Base-by-base conservation (phyloP, 2,329 filamentous ascomycete genomes). In the Aspergillus sp. region DNA sequence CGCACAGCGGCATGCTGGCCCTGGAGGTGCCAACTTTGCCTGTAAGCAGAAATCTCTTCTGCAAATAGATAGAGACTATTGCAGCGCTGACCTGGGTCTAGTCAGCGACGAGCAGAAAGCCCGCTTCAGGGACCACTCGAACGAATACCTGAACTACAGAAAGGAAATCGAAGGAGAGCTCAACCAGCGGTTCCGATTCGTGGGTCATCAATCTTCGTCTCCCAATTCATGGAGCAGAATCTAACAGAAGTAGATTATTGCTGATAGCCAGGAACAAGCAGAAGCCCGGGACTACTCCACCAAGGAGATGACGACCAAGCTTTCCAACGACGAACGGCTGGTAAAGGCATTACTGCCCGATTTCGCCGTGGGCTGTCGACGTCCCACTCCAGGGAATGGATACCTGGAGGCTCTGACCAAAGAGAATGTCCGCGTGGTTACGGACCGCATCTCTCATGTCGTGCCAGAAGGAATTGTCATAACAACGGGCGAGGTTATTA, bases 311-410 rank as follows among this genome's bases (percentile, higher is more conserved):
- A 50, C 13, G 8, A 18, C n/a, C 5, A 50, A 52, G 26, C 22
- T 52, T 24, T 24, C 18, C 2, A 17, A 51, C 6, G 41, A 56
- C 11, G 26, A 24, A 13, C 48, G 39, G 2, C 48, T 56, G 22
- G n/a, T 51, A 2, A 32, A 47, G 11, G n/a, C 32, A 2, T 9
- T 66, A 13, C 51, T 62, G 6, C 60, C 65, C 13, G 47, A 57
- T n/a, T 68, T 62, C 30, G 24, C 54, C 32, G 56, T 62, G 11
- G 66, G 67, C 9, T 69, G 67, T 55, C 56, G 64, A 8, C 47
- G 66, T 13, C 52, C 61, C 20, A 64, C 61, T 2, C 64, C 66
- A 6, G 63, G 60, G 3, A 58, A 58, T 18, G 62, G 59, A 15
- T 68, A 68, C 48, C 62, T 68, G 4, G 63, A 68, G 18, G 50